Conservation (phyloP, 148 eudicot genomes). For the Suaeda aralocaspica region DNA sequence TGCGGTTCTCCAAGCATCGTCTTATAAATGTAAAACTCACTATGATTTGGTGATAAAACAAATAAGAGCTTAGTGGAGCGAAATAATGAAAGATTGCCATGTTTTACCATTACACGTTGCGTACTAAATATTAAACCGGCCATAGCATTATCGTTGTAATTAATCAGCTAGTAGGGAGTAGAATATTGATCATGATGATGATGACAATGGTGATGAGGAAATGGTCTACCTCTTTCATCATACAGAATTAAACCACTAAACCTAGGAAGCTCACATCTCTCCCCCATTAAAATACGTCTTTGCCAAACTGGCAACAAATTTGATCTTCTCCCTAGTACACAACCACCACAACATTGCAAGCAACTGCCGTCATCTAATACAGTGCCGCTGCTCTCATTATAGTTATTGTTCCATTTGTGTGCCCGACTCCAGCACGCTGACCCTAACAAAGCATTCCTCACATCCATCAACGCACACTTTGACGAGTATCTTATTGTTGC, state of each 20-base stretch:
- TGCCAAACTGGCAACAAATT: constrained; percentile 63
- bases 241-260: constrained; percentile 81
- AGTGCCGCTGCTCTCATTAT: neutral
- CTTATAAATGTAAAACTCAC: too few species aligned
- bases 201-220: constrained; percentile 22
- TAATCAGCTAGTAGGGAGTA: too few species aligned
- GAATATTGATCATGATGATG: neutral
- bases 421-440: constrained; percentile 60
- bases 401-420: constrained; percentile 37
- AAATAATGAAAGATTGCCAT: too few species aligned
- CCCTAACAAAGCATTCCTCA: constrained; percentile 38
- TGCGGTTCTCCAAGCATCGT: too few species aligned
- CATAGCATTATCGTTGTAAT: too few species aligned
- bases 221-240: constrained; percentile 62
- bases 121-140: too few species aligned
- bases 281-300: constrained; percentile 85
- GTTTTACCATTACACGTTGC: too few species aligned
- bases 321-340: constrained; percentile 10
- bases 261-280: constrained; percentile 68
- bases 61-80: too few species aligned
- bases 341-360: constrained; percentile 6
- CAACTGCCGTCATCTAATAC: neutral
- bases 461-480: constrained; percentile 5
- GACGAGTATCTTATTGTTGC: neutral
- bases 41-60: too few species aligned